Base-by-base conservation (phyloP, 164 flowering plant genomes). In the Chimonanthus salicifolius region DNA sequence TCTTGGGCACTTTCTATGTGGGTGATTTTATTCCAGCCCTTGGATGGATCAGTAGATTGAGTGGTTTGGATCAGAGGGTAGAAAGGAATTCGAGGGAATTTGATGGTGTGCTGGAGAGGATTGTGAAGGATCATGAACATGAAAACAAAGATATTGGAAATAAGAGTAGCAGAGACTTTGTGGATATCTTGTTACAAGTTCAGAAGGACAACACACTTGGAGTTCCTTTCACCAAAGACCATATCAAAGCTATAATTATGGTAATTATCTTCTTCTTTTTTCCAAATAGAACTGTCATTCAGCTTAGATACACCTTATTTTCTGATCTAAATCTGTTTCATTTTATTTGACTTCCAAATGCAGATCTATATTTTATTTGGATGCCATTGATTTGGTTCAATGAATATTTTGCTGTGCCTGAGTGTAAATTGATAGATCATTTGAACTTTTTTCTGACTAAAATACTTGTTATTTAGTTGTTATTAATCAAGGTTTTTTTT, bases 151-250 rank as follows among this genome's bases (percentile, higher is more conserved):
- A 58, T 0, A 48, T 9, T 64, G 47, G 4, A 9, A 13, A 74
- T 11, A 33, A 73, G 3, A 70, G 72, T 33, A 18, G 69, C 0
- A 80, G 82, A 47, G 85, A 88, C 71, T 58, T 88, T 7, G 71
- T 83, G 13, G 88, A 86, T 68, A 78, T 81, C 1, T 62, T 86
- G 49, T 77, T 87, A 20, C 74, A 75, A 21, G 4, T 86, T 7
- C 76, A 75, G 69, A 80, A 72, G 62, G 80, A 82, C 43, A 62
- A 10, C 16, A 11, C 47, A 7, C 16, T 15, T 45, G 68, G 47
- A 4, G 67, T 71, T n/a, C 16, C 54, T 33, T 71, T 78, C 33
- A 80, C 16, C 8, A 62, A 50, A 58, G 70, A 79, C 20, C 75
- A 80, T 10, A 74, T 84, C 46, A 85, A 83, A 64, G 86, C 71